Percentiles rank a stretch among this genome's conserved stretches.
Conservation (phyloP, 2,329 filamentous ascomycete species). For the Penicillium sumatraense region DNA sequence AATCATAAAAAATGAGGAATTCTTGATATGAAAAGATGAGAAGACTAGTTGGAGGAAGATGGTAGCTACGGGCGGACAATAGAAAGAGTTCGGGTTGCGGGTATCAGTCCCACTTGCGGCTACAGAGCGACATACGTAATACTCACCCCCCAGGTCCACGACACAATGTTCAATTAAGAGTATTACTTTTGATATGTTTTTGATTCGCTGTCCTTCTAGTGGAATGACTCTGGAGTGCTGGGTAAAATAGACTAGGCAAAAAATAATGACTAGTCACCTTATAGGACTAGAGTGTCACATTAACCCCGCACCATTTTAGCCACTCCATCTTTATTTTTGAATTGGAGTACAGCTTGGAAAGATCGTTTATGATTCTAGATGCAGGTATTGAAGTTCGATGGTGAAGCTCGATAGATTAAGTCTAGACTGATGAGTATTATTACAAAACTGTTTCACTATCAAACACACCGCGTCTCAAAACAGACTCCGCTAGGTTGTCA, state of each 20-base stretch:
- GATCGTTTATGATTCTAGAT: not conserved
- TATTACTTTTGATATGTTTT: not conserved
- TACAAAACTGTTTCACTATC: not conserved
- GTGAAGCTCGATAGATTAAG: not conserved
- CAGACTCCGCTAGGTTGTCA: not conserved
- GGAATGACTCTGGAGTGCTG: not conserved
- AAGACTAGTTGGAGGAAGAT: no score
- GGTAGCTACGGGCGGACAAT: no score
- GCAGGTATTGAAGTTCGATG: not conserved
- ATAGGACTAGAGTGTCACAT: not conserved
- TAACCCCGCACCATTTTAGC: slow-evolving; percentile 1
- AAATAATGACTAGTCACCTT: not conserved
- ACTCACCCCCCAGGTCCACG: no score
- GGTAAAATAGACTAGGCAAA: not conserved
- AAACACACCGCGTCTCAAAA: not conserved
- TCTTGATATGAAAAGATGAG: no score
- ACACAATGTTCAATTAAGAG: not conserved
- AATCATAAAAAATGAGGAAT: no score
- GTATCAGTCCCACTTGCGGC: no score
- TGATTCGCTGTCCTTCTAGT: not conserved
- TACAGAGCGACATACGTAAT: no score
- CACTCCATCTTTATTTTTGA: not conserved
- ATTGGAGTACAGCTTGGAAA: not conserved
- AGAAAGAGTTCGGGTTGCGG: no score
- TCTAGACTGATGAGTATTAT: not conserved